phyloP scores from a whole-genome alignment of 2,329 filamentous ascomycete genomes.

The Colletotrichum sp. region DNA sequence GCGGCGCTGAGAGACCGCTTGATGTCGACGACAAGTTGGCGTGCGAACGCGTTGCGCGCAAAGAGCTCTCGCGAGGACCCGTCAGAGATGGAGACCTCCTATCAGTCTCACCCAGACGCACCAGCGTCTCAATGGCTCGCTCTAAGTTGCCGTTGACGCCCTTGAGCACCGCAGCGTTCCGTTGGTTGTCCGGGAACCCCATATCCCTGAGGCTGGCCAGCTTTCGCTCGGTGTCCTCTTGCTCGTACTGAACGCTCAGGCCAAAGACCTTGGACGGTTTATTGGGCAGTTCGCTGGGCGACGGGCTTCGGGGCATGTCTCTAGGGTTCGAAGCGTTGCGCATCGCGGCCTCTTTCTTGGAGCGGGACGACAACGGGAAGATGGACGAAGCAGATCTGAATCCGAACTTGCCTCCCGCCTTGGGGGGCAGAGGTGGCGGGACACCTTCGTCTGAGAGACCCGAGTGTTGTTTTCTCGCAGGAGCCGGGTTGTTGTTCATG shows the following conservation, averaged over 20 bases:
- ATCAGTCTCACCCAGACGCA: conserved; percentile 78
- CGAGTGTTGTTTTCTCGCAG: conserved; percentile 43
- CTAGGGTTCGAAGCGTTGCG: conserved; percentile 24
- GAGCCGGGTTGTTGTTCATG: conserved; percentile 59
- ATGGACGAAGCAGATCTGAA: conserved; percentile 70
- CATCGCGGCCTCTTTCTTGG: conserved; percentile 57
- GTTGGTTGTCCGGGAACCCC: conserved; percentile 86
- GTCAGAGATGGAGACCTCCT: conserved; percentile 44
- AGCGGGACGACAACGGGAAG: conserved; percentile 66
- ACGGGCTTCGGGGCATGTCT: conserved; percentile 33
- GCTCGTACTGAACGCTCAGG: conserved; percentile 63
- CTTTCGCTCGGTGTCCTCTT: conserved; percentile 75
- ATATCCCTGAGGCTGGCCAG: conserved; percentile 81
- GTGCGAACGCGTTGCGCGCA: conserved; percentile 56
- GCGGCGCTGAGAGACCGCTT: conserved; percentile 37
- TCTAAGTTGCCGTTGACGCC: conserved; percentile 86
- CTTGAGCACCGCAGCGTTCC: conserved; percentile 82
- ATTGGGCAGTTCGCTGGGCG: conserved; percentile 51
- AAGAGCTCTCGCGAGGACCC: conserved; percentile 52
- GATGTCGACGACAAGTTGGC: conserved; percentile 53
- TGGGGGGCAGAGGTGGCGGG: conserved; percentile 67
- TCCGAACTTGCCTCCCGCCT: conserved; percentile 67
- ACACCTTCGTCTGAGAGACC: conserved; percentile 62
- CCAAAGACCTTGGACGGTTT: conserved; percentile 76
- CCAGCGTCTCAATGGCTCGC: conserved; percentile 82